phyloP scores from a whole-genome alignment of 2,329 filamentous ascomycete species.

The Fusarium pilosicola region DNA sequence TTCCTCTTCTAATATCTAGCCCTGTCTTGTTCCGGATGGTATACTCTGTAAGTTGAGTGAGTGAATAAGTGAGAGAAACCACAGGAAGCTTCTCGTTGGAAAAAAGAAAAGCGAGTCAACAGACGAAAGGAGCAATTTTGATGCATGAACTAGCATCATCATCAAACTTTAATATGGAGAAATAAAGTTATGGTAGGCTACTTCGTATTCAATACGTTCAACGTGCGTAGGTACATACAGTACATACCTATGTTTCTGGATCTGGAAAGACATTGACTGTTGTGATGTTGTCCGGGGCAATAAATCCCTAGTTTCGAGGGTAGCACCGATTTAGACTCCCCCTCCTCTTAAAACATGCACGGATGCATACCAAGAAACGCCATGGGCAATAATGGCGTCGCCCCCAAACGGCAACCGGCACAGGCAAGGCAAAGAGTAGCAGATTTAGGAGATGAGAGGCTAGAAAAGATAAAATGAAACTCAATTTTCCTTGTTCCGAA shows the following conservation, averaged over 20 bases:
- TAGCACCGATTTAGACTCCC: constrained; percentile 5
- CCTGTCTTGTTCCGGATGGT: not conserved
- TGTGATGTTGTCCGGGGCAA: constrained; percentile 24
- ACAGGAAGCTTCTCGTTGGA: not conserved
- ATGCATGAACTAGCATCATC: not conserved
- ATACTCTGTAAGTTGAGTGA: not conserved
- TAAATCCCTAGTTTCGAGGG: constrained; percentile 3
- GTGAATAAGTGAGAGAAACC: not conserved
- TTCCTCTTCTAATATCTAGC: not conserved
- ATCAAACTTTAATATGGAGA: not conserved
- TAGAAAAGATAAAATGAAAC: not conserved
- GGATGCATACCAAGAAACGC: constrained; percentile 19
- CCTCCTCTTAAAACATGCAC: constrained; percentile 12
- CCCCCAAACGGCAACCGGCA: constrained; percentile 28
- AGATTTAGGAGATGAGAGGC: not conserved
- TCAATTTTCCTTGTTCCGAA: constrained; percentile 6
- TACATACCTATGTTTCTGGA: not conserved
- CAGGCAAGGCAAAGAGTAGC: not conserved
- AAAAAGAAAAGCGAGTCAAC: not conserved
- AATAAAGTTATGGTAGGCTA: not conserved
- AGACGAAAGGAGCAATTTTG: not conserved
- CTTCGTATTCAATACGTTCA: not conserved
- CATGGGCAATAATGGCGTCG: not conserved
- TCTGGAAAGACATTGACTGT: not conserved
- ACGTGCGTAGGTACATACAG: not conserved